These are phyloP conservation scores for Cyclotella kingstonii DNA, from an alignment of 108 stramenopile species.

Conservation along the genomic window DNA sequence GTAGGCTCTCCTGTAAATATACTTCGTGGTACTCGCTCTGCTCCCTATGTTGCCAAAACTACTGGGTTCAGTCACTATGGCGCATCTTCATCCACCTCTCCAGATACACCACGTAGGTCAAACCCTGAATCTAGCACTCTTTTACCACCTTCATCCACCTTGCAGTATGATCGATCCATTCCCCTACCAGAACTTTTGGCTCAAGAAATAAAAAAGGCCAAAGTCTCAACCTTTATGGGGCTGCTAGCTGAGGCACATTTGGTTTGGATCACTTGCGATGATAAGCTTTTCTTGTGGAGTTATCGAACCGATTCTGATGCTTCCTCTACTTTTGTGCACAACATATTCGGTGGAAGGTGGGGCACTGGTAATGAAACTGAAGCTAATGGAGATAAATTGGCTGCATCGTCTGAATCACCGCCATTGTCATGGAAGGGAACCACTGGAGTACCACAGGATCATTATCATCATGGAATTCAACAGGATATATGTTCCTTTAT, in stretches of 20 bases:
- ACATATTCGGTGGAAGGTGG: constrained; percentile 1
- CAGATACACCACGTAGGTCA: neutral
- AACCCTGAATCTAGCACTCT: neutral
- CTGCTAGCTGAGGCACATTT: constrained; percentile 84
- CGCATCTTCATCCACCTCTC: no score
- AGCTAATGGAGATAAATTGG: constrained; percentile 1
- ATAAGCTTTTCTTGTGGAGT: constrained; percentile 88
- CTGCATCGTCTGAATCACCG: constrained; percentile 3
- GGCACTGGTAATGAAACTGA: neutral
- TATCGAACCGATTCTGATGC: constrained; percentile 31
- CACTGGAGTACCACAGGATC: no score
- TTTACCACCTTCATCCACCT: constrained; percentile 16
- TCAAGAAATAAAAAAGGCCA: constrained; percentile 38
- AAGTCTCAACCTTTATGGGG: constrained; percentile 82
- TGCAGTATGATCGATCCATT: constrained; percentile 55
- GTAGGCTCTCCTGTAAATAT: no score
- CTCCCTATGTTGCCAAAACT: no score
- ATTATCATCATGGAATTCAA: no score
- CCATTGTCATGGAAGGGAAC: neutral
- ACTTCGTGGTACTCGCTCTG: no score
- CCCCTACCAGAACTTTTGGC: constrained; percentile 68
- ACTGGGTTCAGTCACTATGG: no score
- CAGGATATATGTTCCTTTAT: constrained; percentile 72
- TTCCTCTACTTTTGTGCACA: neutral
- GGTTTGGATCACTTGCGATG: constrained; percentile 93